Percentiles rank a stretch among this genome's conserved stretches.
These are phyloP conservation scores for Inosperma sp. DNA, from an alignment of 768 basidiomycete genomes.

Conservation along the genomic window DNA sequence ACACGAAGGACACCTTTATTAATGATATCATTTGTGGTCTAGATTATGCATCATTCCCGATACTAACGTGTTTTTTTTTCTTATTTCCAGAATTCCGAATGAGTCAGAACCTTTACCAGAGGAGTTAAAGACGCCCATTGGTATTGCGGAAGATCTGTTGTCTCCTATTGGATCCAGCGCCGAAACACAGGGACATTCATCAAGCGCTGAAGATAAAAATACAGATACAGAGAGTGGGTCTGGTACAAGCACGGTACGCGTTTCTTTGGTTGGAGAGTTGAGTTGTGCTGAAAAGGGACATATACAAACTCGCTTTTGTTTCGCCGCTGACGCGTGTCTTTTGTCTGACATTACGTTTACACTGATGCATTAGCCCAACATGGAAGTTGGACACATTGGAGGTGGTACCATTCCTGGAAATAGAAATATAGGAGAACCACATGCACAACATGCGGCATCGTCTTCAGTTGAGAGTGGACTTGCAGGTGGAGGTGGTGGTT, in stretches of 20 bases:
- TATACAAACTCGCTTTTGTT: constrained; percentile 4
- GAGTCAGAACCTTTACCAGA: constrained; percentile 56
- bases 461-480: constrained; percentile 4
- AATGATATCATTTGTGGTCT: no score
- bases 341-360: constrained; percentile 2
- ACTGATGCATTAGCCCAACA: constrained; percentile 1
- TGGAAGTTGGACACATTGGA: constrained; percentile 9
- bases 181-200: background rate
- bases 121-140: constrained; percentile 57
- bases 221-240: constrained; percentile 2
- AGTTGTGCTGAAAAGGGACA: constrained; percentile 3
- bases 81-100: constrained; percentile 44
- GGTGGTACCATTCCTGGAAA: constrained; percentile 5
- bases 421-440: constrained; percentile 7
- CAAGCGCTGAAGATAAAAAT: background rate
- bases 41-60: background rate
- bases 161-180: constrained; percentile 31
- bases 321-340: constrained; percentile 1
- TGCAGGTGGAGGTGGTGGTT: constrained; percentile 31
- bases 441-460: constrained; percentile 7
- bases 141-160: constrained; percentile 55
- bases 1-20: no score
- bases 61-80: constrained; percentile 7
- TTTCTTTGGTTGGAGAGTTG: constrained; percentile 15
- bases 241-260: constrained; percentile 30